Evolutionary conservation across 306 rosid genomes (phyloP).

Genomic region (Vigna trinervia): DNA sequence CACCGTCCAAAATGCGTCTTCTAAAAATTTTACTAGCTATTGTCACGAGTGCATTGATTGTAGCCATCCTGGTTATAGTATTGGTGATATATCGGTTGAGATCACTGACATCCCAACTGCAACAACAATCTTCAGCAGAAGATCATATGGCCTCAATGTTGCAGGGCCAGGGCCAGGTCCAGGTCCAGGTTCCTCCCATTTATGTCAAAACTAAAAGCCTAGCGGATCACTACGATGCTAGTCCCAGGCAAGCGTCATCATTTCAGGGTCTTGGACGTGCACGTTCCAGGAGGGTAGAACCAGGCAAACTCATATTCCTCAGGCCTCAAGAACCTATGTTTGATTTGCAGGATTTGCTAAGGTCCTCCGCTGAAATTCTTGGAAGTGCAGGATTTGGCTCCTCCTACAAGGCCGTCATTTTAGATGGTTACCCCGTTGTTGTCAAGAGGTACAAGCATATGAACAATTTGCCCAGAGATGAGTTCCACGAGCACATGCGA

Average conservation of each 20-base stretch:
- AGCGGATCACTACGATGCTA: slow-evolving; percentile 36
- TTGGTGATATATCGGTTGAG: slow-evolving; percentile 45
- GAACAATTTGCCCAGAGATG: slow-evolving; percentile 79
- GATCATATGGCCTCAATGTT: not conserved
- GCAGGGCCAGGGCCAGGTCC: slow-evolving; percentile 24
- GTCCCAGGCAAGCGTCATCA: slow-evolving; percentile 22
- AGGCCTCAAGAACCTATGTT: slow-evolving; percentile 61
- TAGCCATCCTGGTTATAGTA: slow-evolving; percentile 50
- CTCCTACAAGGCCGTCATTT: slow-evolving; percentile 78
- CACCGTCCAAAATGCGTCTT: not conserved
- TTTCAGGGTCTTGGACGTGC: not conserved
- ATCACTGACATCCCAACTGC: not conserved
- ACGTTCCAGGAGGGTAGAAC: slow-evolving; percentile 55
- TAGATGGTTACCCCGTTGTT: slow-evolving; percentile 60
- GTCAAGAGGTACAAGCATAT: slow-evolving; percentile 91
- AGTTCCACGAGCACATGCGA: slow-evolving; percentile 87
- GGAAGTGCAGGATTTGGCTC: slow-evolving; percentile 93
- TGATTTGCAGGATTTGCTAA: slow-evolving; percentile 76
- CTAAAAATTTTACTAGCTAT: slow-evolving; percentile 50
- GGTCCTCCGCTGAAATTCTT: slow-evolving; percentile 83
- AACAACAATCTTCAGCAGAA: not conserved
- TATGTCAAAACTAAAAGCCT: slow-evolving; percentile 46
- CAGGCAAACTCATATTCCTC: slow-evolving; percentile 66
- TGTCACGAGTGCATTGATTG: slow-evolving; percentile 38
- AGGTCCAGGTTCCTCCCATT: slow-evolving; percentile 4